Base-by-base conservation (phyloP, 176 grass and related monocot species). In the Poa pratensis region DNA sequence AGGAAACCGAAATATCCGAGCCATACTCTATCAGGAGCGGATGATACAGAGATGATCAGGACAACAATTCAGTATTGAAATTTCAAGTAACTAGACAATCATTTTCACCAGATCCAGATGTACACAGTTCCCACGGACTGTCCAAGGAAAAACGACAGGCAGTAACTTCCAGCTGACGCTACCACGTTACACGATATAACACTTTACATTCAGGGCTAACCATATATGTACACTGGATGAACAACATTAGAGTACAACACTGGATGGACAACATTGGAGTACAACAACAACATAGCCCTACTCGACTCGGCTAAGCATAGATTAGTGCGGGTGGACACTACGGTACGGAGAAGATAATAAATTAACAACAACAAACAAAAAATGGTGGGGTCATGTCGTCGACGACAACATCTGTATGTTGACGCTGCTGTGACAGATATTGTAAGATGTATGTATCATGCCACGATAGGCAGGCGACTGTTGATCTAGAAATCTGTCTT, bases 401-500 rank as follows among this genome's bases (percentile, higher is more conserved):
- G 72, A 35, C 12, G 50, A 75, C 16, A 45, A 46, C 6, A 72
- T 73, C 80, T 61, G 84, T 73, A 87, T 83, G 74, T 37, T 83
- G 80, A 42, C 19, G 84, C n/a, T 80, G 64, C 72, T 83, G 59
- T 52, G 68, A 75, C 68, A 68, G 53, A n/a, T n/a, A 83, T 34
- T 59, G 80, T 87, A 74, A 87, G 66, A 59, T 43, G 80, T 76
- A 81, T 81, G 89, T 87, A 87, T 84, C 19, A 9, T 20, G 61
- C 76, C 52, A 63, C 39, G 23, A 42, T 73, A 50, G 70, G 11
- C 26, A 35, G 89, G 24, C 23, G n/a, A 22, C 15, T 54, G 26
- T 18, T 23, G 43, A 43, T 77, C 90, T 94, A 98, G 91, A 98
- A 98, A 87, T 98, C 96, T 23, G 96, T 87, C 75, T 96, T 92